A percentile compares a stretch with the other conserved stretches of the same genome.
These are phyloP conservation scores for Aureobasidium melanogenum DNA, from an alignment of 2,329 filamentous ascomycete species.

Conservation along the genomic window DNA sequence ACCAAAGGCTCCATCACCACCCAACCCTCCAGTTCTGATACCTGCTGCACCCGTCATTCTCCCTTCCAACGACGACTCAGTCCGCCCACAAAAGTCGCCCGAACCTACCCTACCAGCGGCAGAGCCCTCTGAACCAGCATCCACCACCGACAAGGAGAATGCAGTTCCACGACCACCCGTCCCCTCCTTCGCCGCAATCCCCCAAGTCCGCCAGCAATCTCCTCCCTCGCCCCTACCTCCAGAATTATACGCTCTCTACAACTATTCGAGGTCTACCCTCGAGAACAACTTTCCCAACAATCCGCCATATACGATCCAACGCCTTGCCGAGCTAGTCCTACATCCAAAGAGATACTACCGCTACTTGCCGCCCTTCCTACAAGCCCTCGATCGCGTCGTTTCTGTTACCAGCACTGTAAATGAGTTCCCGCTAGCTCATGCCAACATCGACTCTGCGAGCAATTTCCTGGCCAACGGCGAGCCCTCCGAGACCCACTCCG, in stretches of 20 bases:
- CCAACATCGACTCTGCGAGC: slow-evolving; percentile 32
- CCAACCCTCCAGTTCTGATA: neutral
- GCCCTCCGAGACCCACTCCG: slow-evolving; percentile 54
- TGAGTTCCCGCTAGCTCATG: slow-evolving; percentile 70
- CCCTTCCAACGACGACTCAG: neutral
- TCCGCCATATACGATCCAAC: slow-evolving; percentile 88
- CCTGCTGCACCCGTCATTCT: neutral
- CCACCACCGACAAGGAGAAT: slow-evolving; percentile 61
- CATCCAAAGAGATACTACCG: slow-evolving; percentile 70
- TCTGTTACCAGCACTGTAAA: slow-evolving; percentile 77
- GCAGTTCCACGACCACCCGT: slow-evolving; percentile 30
- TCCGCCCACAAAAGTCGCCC: slow-evolving; percentile 23
- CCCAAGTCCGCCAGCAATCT: slow-evolving; percentile 5
- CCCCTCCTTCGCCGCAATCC: slow-evolving; percentile 31
- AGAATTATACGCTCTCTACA: slow-evolving; percentile 50
- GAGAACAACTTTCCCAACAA: slow-evolving; percentile 54
- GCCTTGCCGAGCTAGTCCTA: slow-evolving; percentile 78
- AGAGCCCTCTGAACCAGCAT: slow-evolving; percentile 17
- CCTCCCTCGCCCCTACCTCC: slow-evolving; percentile 42
- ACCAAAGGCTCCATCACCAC: slow-evolving; percentile 44
- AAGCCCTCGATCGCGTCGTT: slow-evolving; percentile 82
- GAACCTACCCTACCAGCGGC: slow-evolving; percentile 22
- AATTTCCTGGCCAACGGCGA: slow-evolving; percentile 41
- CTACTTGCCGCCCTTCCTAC: slow-evolving; percentile 73
- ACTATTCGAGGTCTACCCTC: slow-evolving; percentile 22